phyloP scores from a whole-genome alignment of 306 rosid species.

The Casuarina cunninghamiana region DNA sequence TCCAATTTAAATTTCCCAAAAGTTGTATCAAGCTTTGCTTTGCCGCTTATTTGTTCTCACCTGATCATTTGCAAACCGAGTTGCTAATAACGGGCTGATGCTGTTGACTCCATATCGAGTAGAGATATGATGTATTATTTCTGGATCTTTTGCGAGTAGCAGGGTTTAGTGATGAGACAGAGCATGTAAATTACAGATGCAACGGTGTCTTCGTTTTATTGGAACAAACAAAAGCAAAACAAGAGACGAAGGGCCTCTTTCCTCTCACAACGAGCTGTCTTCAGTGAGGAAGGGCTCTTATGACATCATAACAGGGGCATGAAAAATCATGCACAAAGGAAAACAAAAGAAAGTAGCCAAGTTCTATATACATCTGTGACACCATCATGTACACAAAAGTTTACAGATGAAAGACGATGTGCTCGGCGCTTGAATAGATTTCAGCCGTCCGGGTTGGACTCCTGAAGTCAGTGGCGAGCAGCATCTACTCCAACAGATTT shows the following conservation, averaged over 20 bases:
- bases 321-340: not conserved
- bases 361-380: not conserved
- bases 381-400: not conserved
- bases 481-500: slow-evolving; percentile 28
- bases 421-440: no score
- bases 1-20: no score
- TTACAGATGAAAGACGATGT: not conserved
- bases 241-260: not conserved
- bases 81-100: no score
- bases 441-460: no score
- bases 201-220: slow-evolving; percentile 2
- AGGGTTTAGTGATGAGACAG: no score
- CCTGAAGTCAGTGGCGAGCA: not conserved
- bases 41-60: not conserved
- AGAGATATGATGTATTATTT: no score
- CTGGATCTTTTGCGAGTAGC: no score
- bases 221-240: not conserved
- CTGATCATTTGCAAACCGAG: not conserved
- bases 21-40: not conserved
- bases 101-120: not conserved
- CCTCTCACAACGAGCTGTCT: not conserved
- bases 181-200: not conserved
- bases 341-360: not conserved
- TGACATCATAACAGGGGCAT: not conserved
- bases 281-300: not conserved